A percentile compares a stretch with the other conserved stretches of the same genome.
Conservation (phyloP, 106 monocot genomes). For the Vanilla planifolia region DNA sequence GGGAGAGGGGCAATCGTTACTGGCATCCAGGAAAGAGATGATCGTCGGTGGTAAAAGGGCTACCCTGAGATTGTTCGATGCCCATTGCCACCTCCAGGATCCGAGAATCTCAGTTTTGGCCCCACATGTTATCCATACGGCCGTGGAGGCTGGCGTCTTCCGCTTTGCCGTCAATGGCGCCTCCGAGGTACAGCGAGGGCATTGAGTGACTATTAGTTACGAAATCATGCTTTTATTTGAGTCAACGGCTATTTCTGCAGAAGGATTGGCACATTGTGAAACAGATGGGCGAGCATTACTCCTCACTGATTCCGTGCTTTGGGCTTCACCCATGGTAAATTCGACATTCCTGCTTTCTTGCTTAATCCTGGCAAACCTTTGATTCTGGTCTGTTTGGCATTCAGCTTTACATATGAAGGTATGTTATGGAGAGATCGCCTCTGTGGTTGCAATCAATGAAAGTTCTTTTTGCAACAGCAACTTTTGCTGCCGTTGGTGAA, state of each 20-base stretch:
- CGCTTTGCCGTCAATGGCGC: constrained; percentile 79
- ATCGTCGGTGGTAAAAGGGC: not conserved
- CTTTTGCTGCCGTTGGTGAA: constrained; percentile 18
- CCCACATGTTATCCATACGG: constrained; percentile 51
- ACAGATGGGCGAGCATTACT: constrained; percentile 46
- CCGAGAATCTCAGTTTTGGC: constrained; percentile 35
- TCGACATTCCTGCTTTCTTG: not conserved
- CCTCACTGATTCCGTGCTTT: constrained; percentile 36
- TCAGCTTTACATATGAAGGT: too few relatives aligned
- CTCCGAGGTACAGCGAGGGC: constrained; percentile 22
- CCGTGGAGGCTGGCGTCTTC: constrained; percentile 55
- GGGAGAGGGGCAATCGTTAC: too few relatives aligned
- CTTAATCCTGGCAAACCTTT: not conserved
- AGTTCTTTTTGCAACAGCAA: constrained; percentile 9
- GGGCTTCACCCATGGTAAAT: constrained; percentile 46
- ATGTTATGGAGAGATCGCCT: constrained; percentile 31
- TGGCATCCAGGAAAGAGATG: too few relatives aligned
- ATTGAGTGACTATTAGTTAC: not conserved
- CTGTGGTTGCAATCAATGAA: constrained; percentile 33
- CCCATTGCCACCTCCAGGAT: constrained; percentile 97
- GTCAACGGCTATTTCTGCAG: not conserved
- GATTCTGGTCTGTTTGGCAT: too few relatives aligned
- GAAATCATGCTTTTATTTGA: not conserved
- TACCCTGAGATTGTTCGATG: constrained; percentile 51
- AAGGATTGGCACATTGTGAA: constrained; percentile 52